Conservation (phyloP, 2,329 filamentous ascomycete genomes). For the Sporothrix protearum region DNA sequence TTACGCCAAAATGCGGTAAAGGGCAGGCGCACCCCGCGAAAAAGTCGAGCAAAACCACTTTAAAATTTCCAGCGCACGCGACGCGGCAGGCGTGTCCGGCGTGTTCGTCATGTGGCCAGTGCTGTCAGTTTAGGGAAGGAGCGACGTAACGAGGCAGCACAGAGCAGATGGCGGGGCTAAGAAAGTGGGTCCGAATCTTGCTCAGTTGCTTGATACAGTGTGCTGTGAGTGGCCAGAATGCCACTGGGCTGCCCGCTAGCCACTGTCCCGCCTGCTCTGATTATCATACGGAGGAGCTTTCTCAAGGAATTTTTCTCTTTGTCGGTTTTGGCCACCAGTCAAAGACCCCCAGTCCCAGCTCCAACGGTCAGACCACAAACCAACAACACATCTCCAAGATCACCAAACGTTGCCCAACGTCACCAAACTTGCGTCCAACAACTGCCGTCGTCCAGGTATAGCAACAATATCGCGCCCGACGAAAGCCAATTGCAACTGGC, state of each 20-base stretch:
- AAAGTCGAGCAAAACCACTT: conserved; percentile 20
- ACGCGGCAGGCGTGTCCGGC: conserved; percentile 2
- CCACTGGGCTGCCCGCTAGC: neutral
- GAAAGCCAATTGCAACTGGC: neutral
- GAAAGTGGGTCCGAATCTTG: conserved; percentile 7
- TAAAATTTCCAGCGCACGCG: conserved; percentile 19
- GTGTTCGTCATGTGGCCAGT: neutral
- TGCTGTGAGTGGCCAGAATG: conserved; percentile 20
- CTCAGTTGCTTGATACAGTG: neutral
- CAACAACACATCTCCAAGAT: neutral
- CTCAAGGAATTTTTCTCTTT: conserved; percentile 15
- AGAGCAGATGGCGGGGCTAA: neutral
- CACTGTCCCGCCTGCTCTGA: neutral
- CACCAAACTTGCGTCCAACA: neutral
- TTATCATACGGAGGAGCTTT: conserved; percentile 19
- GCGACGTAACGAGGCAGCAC: neutral
- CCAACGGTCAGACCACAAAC: conserved; percentile 1
- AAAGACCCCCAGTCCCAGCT: neutral
- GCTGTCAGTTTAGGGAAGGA: neutral
- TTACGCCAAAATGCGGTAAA: conserved; percentile 19
- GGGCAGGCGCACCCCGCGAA: neutral
- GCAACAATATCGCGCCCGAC: neutral
- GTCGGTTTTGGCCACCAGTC: neutral
- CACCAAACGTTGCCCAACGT: neutral
- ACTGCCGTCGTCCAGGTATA: neutral